phyloP scores from a whole-genome alignment of 2,329 filamentous ascomycete genomes.

The Pezicula rhizophila region DNA sequence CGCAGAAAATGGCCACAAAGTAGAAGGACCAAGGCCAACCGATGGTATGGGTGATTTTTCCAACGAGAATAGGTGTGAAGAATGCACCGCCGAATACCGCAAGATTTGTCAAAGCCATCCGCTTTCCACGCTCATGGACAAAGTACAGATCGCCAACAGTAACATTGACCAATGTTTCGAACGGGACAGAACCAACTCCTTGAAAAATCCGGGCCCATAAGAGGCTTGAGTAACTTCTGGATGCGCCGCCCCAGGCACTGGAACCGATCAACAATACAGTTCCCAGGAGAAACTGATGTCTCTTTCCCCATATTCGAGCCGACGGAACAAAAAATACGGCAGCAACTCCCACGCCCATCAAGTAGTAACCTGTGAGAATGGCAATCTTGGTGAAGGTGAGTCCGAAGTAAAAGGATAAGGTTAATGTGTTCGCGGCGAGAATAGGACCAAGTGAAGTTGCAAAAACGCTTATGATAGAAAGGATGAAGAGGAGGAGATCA shows the following conservation, averaged over 20 bases:
- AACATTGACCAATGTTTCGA: slow-evolving; percentile 84
- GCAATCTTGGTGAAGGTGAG: slow-evolving; percentile 69
- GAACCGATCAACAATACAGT: slow-evolving; percentile 67
- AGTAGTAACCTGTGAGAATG: slow-evolving; percentile 78
- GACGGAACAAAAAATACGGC: slow-evolving; percentile 83
- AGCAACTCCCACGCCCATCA: slow-evolving; percentile 74
- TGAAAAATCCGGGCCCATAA: slow-evolving; percentile 77
- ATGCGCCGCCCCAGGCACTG: slow-evolving; percentile 68
- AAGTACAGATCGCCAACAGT: slow-evolving; percentile 86
- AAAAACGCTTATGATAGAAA: slow-evolving; percentile 77
- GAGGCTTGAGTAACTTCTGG: slow-evolving; percentile 63
- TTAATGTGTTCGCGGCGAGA: slow-evolving; percentile 81
- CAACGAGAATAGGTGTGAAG: slow-evolving; percentile 82
- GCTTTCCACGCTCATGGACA: slow-evolving; percentile 75
- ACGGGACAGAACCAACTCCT: slow-evolving; percentile 80
- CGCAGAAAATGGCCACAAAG: slow-evolving; percentile 79
- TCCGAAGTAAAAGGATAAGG: slow-evolving; percentile 61
- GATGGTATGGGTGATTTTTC: slow-evolving; percentile 71
- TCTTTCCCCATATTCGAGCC: slow-evolving; percentile 86
- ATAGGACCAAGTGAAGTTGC: slow-evolving; percentile 80
- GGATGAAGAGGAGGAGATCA: slow-evolving; percentile 70
- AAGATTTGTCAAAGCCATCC: slow-evolving; percentile 77
- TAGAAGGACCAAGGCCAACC: slow-evolving; percentile 89
- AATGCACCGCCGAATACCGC: slow-evolving; percentile 67
- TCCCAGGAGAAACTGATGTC: slow-evolving; percentile 79